Base-by-base conservation (phyloP, 495 filamentous ascomycete genomes). In the Penicillium dipodomyicola region DNA sequence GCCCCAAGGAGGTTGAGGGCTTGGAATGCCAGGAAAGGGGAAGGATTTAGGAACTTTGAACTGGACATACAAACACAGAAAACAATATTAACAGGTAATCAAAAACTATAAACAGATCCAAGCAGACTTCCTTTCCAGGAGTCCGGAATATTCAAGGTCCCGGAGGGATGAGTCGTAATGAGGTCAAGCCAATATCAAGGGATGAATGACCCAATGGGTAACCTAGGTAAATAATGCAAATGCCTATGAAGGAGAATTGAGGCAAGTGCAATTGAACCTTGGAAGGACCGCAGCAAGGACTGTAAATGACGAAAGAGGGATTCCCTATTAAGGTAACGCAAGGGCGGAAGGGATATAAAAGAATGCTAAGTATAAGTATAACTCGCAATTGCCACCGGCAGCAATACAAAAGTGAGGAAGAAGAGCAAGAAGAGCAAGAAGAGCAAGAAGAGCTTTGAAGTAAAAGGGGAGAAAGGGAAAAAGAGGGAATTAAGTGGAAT, bases 201-300 rank as follows among this genome's bases (percentile, higher is more conserved):
- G 52, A 55, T 55, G 43, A 57, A 52, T 23, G 51, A 49, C 59
- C 61, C 52, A 52, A 51, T 62, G 60, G 33, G 12, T 23, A 22
- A 22, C 22, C 22, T 22, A 23, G 22, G 22, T 23, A 6, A 15
- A 50, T 61, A 40, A 22, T 17, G 29, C 30, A 51, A 33, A 32
- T 42, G 47, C 45, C 54, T 52, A 46, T 57, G 57, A 61, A 64
- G 56, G 43, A 55, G 44, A 43, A 29, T 29, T 9, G 47, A 61
- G 47, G 25, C 50, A 54, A 63, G 50, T 52, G 42, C 52, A 47
- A 46, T 54, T 55, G 37, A 20, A 20, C 20, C 20, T 20, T 20
- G 20, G 20, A 54, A 65, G 58, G 58, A 58, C 68, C 56, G 64
- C 59, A 67, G 72, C 71, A 75, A 75, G 72, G 72, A 72, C 65